Evolutionary conservation across 352 stramenopile species (phyloP), one percentile per base, ranked within the genome.

Genomic region (Phytopythium chamaehyphon): DNA sequence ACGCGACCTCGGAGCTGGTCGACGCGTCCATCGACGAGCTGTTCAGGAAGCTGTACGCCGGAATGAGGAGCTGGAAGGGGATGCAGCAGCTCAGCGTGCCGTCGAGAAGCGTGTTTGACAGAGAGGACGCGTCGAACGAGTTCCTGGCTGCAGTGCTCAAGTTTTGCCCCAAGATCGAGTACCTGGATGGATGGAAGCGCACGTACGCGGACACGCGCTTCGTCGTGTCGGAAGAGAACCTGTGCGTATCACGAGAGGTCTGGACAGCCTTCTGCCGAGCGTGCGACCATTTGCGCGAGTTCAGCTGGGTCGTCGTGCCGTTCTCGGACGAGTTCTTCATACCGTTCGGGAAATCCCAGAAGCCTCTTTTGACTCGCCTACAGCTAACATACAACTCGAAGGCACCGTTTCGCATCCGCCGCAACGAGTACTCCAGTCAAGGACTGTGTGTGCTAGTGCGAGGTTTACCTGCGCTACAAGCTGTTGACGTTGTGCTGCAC

Each of bases 251-350:
- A 14, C 38, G 60, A 10, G 54, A 66, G 21, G 55, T 76, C 3
- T 86, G 74, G 74, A 66, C 59, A 6, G 37, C 26, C 2, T 88
- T 86, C 44, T 83, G 74, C 36, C 46, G 53, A 9, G 57, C 54
- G 4, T 85, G 77, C 24, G 47, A 57, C 16, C 35, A 48, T 0
- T 46, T 88, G 42, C 61, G 72, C 9, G 77, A 86, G 54, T 82
- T 88, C 55, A 83, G 77, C 47, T 88, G 77, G 77, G 66, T 79
- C n/a, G 59, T 86, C 15, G 60, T 88, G 37, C 77, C 77, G 0
- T 88, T 85, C 45, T 70, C 73, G 1, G 74, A 88, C 53, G 69
- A 73, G 48, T 88, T 86, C 56, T 88, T 88, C 47, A 51, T 72
- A 4, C 65, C 71, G 15, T 88, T 86, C 46, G 68, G 67, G 9